Evolutionary conservation across 176 grass and related monocot genomes (phyloP).

Genomic region (Phoenix dactylifera): DNA sequence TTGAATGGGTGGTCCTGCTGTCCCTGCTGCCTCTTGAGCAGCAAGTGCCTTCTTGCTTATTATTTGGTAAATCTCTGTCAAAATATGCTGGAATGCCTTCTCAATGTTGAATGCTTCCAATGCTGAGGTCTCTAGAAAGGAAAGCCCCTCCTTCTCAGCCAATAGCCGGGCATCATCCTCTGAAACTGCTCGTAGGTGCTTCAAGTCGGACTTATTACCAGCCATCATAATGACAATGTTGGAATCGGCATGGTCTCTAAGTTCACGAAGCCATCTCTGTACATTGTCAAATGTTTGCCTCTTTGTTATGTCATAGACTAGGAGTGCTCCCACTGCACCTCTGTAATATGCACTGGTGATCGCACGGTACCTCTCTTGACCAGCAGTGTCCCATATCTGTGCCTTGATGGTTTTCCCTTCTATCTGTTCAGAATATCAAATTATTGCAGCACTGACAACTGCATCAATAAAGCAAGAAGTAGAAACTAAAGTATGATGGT

Average conservation of each 20-base stretch:
- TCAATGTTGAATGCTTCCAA: constrained; percentile 60
- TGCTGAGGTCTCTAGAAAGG: constrained; percentile 56
- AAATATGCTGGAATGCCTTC: constrained; percentile 55
- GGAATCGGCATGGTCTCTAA: constrained; percentile 57
- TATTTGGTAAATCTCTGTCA: constrained; percentile 59
- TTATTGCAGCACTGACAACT: no score
- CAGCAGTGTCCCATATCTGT: constrained; percentile 71
- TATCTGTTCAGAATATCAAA: constrained; percentile 22
- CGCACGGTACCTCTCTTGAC: constrained; percentile 61
- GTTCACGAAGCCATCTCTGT: constrained; percentile 56
- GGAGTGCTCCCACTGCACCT: constrained; percentile 64
- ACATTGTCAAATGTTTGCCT: constrained; percentile 66
- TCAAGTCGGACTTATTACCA: constrained; percentile 62
- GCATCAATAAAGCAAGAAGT: no score
- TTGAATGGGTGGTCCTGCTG: constrained; percentile 32
- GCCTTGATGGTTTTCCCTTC: constrained; percentile 61
- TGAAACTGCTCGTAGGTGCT: constrained; percentile 48
- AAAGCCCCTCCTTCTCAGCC: constrained; percentile 57
- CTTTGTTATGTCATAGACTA: constrained; percentile 69
- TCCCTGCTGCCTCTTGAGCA: constrained; percentile 54
- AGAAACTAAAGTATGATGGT: no score
- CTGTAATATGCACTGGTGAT: constrained; percentile 74
- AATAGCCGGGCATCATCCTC: constrained; percentile 52
- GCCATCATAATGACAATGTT: constrained; percentile 78
- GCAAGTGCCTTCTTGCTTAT: constrained; percentile 73